Evolutionary conservation across 2,329 filamentous ascomycete species (phyloP).

Genomic region (Fusarium virguliforme): DNA sequence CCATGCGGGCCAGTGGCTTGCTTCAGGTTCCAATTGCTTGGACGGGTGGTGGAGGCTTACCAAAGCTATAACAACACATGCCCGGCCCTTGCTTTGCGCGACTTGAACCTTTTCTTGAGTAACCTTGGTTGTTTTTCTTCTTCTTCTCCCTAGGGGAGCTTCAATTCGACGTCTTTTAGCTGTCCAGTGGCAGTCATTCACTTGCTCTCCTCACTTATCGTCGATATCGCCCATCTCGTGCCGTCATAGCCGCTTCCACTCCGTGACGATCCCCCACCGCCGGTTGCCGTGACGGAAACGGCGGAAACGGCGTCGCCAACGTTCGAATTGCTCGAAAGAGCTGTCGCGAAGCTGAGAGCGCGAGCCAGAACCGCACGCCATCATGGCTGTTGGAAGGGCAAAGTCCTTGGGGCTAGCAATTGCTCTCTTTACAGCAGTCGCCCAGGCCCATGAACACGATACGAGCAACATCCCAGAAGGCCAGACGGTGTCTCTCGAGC

Average conservation of each 20-base stretch:
- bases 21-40: conserved; percentile 22
- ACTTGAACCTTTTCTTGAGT: conserved; percentile 20
- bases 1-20: conserved; percentile 21
- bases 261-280: conserved; percentile 42
- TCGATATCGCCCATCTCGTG: conserved; percentile 19
- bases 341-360: background rate
- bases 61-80: conserved; percentile 5
- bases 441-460: conserved; percentile 64
- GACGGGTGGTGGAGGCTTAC: conserved; percentile 15
- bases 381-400: conserved; percentile 45
- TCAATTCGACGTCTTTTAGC: conserved; percentile 2
- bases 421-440: conserved; percentile 47
- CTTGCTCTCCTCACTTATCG: conserved; percentile 49
- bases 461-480: conserved; percentile 77
- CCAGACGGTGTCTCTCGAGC: conserved; percentile 78
- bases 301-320: conserved; percentile 10
- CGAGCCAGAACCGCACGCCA: conserved; percentile 21
- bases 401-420: conserved; percentile 42
- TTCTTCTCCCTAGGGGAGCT: conserved; percentile 29
- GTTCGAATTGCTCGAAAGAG: background rate
- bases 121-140: conserved; percentile 19
- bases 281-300: conserved; percentile 17
- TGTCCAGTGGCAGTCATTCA: conserved; percentile 32
- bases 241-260: conserved; percentile 31
- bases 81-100: conserved; percentile 7